Evolutionary conservation across 2,329 filamentous ascomycete genomes (phyloP).

Genomic region (Juglanconis sp.): DNA sequence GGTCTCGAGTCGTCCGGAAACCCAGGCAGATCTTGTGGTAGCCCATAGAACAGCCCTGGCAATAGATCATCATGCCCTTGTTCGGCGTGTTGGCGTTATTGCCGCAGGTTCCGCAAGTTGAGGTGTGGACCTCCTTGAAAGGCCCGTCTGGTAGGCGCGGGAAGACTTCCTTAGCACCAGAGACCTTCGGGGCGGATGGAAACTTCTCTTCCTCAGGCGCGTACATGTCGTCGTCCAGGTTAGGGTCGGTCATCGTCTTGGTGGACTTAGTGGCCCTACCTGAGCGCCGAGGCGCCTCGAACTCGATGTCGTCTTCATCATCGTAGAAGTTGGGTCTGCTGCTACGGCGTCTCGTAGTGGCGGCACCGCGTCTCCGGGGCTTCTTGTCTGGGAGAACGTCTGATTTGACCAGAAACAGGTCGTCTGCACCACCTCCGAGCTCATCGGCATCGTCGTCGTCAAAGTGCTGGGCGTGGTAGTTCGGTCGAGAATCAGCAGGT

Average conservation of each 20-base stretch:
- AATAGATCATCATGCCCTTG: conserved; percentile 74
- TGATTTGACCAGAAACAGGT: conserved; percentile 23
- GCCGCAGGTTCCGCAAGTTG: conserved; percentile 70
- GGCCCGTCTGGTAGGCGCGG: conserved; percentile 56
- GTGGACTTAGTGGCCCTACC: conserved; percentile 42
- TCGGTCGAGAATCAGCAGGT: not conserved
- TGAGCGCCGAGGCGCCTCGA: conserved; percentile 50
- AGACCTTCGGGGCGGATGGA: conserved; percentile 47
- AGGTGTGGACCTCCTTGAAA: conserved; percentile 69
- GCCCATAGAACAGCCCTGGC: conserved; percentile 82
- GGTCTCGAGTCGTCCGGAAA: conserved; percentile 69
- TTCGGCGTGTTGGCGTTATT: conserved; percentile 48
- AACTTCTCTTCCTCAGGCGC: conserved; percentile 42
- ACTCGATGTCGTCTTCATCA: conserved; percentile 40
- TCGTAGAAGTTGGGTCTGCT: conserved; percentile 33
- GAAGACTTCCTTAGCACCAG: conserved; percentile 73
- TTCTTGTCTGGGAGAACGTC: conserved; percentile 24
- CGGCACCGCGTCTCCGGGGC: conserved; percentile 10
- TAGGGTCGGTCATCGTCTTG: conserved; percentile 45
- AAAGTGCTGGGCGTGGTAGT: not conserved
- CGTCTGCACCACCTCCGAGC: conserved; percentile 14
- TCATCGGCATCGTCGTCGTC: conserved; percentile 15
- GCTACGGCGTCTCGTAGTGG: conserved; percentile 19
- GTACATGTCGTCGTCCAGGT: conserved; percentile 58
- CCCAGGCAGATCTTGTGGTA: conserved; percentile 86